Evolutionary conservation across 495 filamentous ascomycete genomes (phyloP).

Genomic region (Penicillium waksmanii): DNA sequence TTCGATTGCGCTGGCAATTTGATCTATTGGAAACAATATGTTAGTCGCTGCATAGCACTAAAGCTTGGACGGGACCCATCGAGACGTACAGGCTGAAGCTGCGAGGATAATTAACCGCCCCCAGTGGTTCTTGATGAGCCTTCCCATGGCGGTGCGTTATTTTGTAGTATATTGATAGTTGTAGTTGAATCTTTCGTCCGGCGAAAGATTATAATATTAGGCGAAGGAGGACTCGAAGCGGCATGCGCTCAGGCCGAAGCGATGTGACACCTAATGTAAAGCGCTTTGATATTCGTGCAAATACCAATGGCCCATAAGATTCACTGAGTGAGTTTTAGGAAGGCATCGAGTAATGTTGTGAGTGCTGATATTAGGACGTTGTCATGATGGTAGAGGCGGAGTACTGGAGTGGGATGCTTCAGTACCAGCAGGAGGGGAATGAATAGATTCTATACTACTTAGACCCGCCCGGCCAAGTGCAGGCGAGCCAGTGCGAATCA

Average conservation of each 20-base stretch:
- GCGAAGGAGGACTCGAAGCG: neutral
- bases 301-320: neutral
- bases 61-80: neutral
- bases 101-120: slow-evolving; percentile 89
- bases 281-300: neutral
- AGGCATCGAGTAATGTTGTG: neutral
- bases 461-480: slow-evolving; percentile 15
- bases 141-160: slow-evolving; percentile 70
- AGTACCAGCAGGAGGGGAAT: slow-evolving; percentile 14
- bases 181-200: slow-evolving; percentile 28
- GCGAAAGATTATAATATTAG: slow-evolving; percentile 27
- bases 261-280: neutral
- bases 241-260: neutral
- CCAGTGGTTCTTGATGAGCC: slow-evolving; percentile 99
- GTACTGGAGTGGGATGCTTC: slow-evolving; percentile 5
- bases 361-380: neutral
- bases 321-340: neutral
- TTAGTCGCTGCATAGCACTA: slow-evolving; percentile 30
- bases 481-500: slow-evolving; percentile 2
- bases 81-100: slow-evolving; percentile 74
- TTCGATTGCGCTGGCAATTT: slow-evolving; percentile 81
- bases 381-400: slow-evolving; percentile 8
- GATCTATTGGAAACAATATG: slow-evolving; percentile 58
- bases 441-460: slow-evolving; percentile 36
- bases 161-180: slow-evolving; percentile 1